A percentile compares a stretch with the other conserved stretches of the same genome.
These are phyloP conservation scores for Papiliotrema fonsecae DNA, from an alignment of 1,284 basidiomycete species.

Conservation along the genomic window DNA sequence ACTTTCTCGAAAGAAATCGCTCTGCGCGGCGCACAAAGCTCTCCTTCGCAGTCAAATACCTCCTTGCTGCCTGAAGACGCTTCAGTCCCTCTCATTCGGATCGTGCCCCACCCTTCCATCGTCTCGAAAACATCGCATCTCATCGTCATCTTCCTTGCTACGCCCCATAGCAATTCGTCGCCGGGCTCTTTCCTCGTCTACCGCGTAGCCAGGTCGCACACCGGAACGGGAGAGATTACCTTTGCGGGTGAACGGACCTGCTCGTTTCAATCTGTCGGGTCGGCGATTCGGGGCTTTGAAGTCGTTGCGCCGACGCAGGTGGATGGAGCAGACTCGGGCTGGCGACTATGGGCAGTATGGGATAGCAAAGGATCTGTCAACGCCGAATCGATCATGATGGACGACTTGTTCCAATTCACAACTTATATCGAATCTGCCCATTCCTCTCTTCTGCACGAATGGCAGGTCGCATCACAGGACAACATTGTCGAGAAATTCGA, in stretches of 20 bases:
- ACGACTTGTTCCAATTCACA: slow-evolving; percentile 38
- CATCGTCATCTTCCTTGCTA: slow-evolving; percentile 42
- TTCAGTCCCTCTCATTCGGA: slow-evolving; percentile 32
- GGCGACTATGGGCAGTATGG: slow-evolving; percentile 49
- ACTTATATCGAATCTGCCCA: slow-evolving; percentile 23
- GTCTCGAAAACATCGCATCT: slow-evolving; percentile 39
- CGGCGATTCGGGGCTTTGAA: slow-evolving; percentile 46
- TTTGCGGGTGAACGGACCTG: slow-evolving; percentile 35
- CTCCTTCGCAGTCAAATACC: slow-evolving; percentile 3
- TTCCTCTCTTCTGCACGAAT: slow-evolving; percentile 26
- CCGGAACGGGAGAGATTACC: slow-evolving; percentile 29
- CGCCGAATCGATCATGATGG: slow-evolving; percentile 27
- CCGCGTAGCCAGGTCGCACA: slow-evolving; percentile 26
- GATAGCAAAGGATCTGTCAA: slow-evolving; percentile 33
- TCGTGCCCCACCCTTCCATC: slow-evolving; percentile 32
- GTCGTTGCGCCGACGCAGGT: slow-evolving; percentile 27
- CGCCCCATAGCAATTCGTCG: slow-evolving; percentile 27
- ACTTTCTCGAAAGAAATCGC: slow-evolving; percentile 24
- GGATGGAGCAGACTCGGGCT: slow-evolving; percentile 31
- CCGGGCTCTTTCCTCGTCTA: slow-evolving; percentile 46
- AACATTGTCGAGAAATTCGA: slow-evolving; percentile 63
- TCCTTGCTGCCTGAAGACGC: slow-evolving; percentile 10
- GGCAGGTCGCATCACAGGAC: slow-evolving; percentile 24
- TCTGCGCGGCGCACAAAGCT: slow-evolving; percentile 7
- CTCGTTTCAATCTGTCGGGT: slow-evolving; percentile 23